These are phyloP conservation scores for Huntiella abstrusa DNA, from an alignment of 2,329 filamentous ascomycete species.

Conservation along the genomic window DNA sequence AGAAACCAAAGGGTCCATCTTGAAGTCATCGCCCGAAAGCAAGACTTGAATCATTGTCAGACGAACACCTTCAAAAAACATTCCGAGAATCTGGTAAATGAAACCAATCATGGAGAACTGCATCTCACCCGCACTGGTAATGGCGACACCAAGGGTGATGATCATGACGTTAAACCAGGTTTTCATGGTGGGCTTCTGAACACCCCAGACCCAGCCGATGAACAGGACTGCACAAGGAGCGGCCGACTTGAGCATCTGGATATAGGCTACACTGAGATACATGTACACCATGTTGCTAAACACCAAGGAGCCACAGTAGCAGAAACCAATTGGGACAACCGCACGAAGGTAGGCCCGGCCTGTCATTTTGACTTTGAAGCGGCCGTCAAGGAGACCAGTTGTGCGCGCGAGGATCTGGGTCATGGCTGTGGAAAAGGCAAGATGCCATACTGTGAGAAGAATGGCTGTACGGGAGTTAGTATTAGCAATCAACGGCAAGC, in stretches of 20 bases:
- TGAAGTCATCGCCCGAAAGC: constrained; percentile 54
- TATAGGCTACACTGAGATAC: constrained; percentile 48
- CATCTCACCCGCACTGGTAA: constrained; percentile 44
- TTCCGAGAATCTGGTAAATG: constrained; percentile 53
- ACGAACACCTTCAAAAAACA: constrained; percentile 62
- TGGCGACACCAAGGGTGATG: constrained; percentile 32
- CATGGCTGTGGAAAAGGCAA: constrained; percentile 45
- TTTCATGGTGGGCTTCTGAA: constrained; percentile 27
- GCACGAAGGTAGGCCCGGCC: constrained; percentile 40
- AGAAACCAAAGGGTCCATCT: constrained; percentile 77
- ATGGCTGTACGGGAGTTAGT: constrained; percentile 21
- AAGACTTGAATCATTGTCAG: constrained; percentile 74
- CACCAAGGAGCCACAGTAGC: constrained; percentile 46
- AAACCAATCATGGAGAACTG: constrained; percentile 48
- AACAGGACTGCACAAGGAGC: constrained; percentile 49
- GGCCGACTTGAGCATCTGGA: constrained; percentile 53
- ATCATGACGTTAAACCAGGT: constrained; percentile 30
- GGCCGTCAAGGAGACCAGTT: constrained; percentile 42
- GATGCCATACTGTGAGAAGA: constrained; percentile 49
- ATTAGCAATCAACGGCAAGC: neutral
- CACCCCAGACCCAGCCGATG: constrained; percentile 40
- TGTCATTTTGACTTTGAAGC: constrained; percentile 42
- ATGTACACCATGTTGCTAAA: constrained; percentile 51
- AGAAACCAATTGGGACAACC: constrained; percentile 46
- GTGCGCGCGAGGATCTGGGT: constrained; percentile 47